These are phyloP conservation scores for Hebeloma cylindrosporum DNA, from an alignment of 768 basidiomycete genomes.

Conservation along the genomic window DNA sequence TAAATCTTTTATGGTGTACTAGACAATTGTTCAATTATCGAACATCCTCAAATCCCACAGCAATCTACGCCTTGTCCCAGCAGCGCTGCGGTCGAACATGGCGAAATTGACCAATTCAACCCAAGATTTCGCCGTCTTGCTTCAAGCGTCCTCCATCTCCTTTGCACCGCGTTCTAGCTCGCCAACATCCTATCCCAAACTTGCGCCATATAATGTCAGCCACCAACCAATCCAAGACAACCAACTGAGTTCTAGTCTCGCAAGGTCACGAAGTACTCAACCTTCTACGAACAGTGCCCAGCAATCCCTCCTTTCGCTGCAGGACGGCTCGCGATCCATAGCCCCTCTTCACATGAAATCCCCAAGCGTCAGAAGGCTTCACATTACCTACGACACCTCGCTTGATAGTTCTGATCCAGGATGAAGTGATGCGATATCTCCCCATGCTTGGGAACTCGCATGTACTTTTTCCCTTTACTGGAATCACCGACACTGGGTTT, in stretches of 20 bases:
- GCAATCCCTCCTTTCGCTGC: slow-evolving; percentile 29
- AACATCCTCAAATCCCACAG: slow-evolving; percentile 69
- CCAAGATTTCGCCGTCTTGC: slow-evolving; percentile 82
- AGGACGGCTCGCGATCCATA: slow-evolving; percentile 49
- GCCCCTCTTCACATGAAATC: neutral
- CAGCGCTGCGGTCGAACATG: slow-evolving; percentile 66
- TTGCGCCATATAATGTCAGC: slow-evolving; percentile 22
- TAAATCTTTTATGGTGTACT: slow-evolving; percentile 5
- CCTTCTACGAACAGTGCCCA: slow-evolving; percentile 40
- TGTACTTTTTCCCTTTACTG: neutral
- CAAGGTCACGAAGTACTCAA: slow-evolving; percentile 58
- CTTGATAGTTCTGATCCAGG: neutral
- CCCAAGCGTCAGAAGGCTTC: neutral
- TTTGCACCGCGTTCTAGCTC: slow-evolving; percentile 60
- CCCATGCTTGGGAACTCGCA: neutral
- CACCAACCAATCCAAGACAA: slow-evolving; percentile 38
- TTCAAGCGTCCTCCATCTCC: slow-evolving; percentile 83
- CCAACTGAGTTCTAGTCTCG: slow-evolving; percentile 52
- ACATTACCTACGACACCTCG: neutral
- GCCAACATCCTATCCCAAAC: slow-evolving; percentile 42
- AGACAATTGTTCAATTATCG: slow-evolving; percentile 79
- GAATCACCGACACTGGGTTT: neutral
- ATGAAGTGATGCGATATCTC: neutral
- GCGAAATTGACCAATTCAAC: slow-evolving; percentile 79
- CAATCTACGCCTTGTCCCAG: slow-evolving; percentile 51